Base-by-base conservation (phyloP, 2,329 filamentous ascomycete genomes). In the Aspergillus pseudotamarii region DNA sequence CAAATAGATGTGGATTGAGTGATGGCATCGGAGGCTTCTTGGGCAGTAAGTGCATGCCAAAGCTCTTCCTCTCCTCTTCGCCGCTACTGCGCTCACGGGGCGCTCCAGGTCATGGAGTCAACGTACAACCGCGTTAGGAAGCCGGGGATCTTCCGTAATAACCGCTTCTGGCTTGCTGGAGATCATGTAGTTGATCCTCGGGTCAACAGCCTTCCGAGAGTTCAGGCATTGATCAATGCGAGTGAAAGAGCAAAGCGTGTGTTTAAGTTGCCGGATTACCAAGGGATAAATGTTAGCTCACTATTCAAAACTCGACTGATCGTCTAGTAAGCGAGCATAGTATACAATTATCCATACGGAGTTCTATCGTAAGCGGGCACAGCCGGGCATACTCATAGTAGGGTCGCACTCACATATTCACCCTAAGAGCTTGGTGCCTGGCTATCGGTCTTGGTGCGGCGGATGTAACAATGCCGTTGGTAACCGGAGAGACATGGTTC, bases 131-230 rank as follows among this genome's bases (percentile, higher is more conserved):
- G 69, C 4, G 67, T 84, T 9, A 79, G 80, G 3, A 66, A 70
- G 14, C 80, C 80, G 0, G 76, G 78, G 4, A 80, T 82, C n/a
- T 83, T 78, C 62, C 80, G 83, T 10, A 85, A 84, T 58, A 82
- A 84, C 64, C 72, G 82, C 0, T 79, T 85, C 66, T 84, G 82
- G 83, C 74, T 85, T 6, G 82, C 81, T 0, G 79, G 79, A 2
- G 83, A 84, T 66, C 82, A 84, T 64, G 75, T 80, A 4, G 81
- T 84, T 4, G 81, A 84, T 58, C 82, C 82, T 2, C 73, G 80
- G 1, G 68, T 79, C 9, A 75, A 76, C n/a, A 63, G 78, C 16
- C 63, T 69, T 0, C 79, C 81, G 0, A 67, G 73, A 34, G 72
- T 80, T 38, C 69, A 76, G 61, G 68, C 64, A 14, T 70, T 83